phyloP scores from a whole-genome alignment of 2,329 filamentous ascomycete species.

The Diplodia seriata region DNA sequence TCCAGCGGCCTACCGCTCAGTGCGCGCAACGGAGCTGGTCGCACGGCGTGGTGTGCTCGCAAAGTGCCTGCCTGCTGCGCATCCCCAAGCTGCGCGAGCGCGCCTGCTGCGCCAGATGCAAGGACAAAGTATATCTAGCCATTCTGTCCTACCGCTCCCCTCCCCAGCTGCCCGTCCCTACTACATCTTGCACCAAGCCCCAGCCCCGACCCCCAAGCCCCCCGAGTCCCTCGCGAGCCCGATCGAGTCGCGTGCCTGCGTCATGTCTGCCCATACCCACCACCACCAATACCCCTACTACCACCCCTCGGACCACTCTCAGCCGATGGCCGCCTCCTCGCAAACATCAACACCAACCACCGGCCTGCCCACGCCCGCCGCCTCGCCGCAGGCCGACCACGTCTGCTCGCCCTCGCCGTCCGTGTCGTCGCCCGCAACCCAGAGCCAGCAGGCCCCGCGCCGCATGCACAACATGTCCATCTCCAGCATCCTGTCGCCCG shows the following conservation, averaged over 20 bases:
- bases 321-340: neutral
- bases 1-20: slow-evolving; percentile 21
- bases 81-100: slow-evolving; percentile 19
- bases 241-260: slow-evolving; percentile 9
- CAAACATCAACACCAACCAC: neutral
- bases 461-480: slow-evolving; percentile 32
- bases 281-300: neutral
- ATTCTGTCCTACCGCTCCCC: slow-evolving; percentile 30
- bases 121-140: slow-evolving; percentile 32
- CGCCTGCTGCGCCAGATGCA: slow-evolving; percentile 30
- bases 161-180: slow-evolving; percentile 27
- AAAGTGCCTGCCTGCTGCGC: slow-evolving; percentile 25
- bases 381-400: slow-evolving; percentile 22
- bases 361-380: slow-evolving; percentile 31
- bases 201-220: slow-evolving; percentile 13
- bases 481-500: slow-evolving; percentile 28
- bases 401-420: slow-evolving; percentile 16
- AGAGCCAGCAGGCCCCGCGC: slow-evolving; percentile 5
- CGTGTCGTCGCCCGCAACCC: neutral
- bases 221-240: slow-evolving; percentile 8
- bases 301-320: slow-evolving; percentile 20
- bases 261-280: slow-evolving; percentile 22
- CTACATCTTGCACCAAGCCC: slow-evolving; percentile 22
- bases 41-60: slow-evolving; percentile 29
- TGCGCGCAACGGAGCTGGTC: slow-evolving; percentile 26